Conservation (phyloP, 179 eudicot genomes). For the Dionaea muscipula region DNA sequence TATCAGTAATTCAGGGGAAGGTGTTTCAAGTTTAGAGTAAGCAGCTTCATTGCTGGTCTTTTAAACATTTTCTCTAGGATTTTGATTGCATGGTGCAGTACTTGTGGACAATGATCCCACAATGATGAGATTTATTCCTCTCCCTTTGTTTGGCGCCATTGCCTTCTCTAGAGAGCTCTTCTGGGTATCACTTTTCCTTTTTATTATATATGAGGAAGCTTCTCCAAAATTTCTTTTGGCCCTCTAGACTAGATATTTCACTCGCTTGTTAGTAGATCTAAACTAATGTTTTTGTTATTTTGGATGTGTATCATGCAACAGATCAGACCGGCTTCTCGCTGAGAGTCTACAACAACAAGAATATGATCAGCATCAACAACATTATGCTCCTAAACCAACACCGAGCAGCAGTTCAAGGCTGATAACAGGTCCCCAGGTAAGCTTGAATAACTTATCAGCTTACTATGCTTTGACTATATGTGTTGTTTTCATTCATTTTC, state of each 20-base stretch:
- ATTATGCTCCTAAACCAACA: conserved; percentile 40
- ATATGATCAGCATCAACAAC: conserved; percentile 57
- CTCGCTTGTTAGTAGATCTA: background rate
- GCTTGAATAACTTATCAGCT: background rate
- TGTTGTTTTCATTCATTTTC: background rate
- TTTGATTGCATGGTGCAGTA: too few species aligned
- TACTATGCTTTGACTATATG: background rate
- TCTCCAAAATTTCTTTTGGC: background rate
- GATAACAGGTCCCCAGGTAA: conserved; percentile 73
- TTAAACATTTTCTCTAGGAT: too few species aligned
- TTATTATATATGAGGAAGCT: too few species aligned
- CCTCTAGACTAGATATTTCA: background rate
- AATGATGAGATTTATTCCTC: too few species aligned
- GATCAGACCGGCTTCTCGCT: conserved; percentile 83
- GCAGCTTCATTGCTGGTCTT: conserved; percentile 3
- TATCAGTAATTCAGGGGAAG: conserved; percentile 34
- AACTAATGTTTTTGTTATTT: background rate
- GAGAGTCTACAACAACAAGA: conserved; percentile 90
- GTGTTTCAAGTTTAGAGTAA: conserved; percentile 56
- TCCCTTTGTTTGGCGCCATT: too few species aligned
- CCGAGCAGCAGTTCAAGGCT: conserved; percentile 40
- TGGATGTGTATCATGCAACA: conserved; percentile 12
- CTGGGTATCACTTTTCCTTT: too few species aligned
- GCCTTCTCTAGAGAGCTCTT: too few species aligned
- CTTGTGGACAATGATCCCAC: too few species aligned